Conservation (phyloP, 805 yeast species). For the Jamesozyma piceae region DNA sequence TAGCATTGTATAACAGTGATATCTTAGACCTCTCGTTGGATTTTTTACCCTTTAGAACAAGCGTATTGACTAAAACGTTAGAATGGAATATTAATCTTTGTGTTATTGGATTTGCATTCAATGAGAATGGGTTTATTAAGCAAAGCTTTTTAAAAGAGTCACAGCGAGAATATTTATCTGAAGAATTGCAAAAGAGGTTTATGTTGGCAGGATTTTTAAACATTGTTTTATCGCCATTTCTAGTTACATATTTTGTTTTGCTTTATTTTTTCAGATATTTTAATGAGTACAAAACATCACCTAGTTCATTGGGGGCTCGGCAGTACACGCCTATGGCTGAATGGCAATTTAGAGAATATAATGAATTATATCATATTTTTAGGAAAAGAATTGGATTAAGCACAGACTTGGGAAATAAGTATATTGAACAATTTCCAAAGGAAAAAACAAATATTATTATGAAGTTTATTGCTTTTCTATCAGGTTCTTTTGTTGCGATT, state of each 20-base stretch:
- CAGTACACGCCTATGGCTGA: slow-evolving; percentile 91
- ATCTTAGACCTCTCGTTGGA: slow-evolving; percentile 59
- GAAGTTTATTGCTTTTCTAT: slow-evolving; percentile 58
- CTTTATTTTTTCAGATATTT: slow-evolving; percentile 84
- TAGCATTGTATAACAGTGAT: slow-evolving; percentile 77
- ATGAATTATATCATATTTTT: slow-evolving; percentile 86
- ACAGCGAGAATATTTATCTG: slow-evolving; percentile 55
- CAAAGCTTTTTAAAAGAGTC: slow-evolving; percentile 60
- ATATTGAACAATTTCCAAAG: slow-evolving; percentile 86
- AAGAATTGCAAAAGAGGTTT: slow-evolving; percentile 69
- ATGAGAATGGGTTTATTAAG: slow-evolving; percentile 72
- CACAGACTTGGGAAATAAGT: slow-evolving; percentile 67
- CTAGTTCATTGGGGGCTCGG: slow-evolving; percentile 70
- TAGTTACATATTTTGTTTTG: slow-evolving; percentile 72
- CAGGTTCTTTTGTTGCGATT: slow-evolving; percentile 86
- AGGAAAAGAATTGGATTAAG: slow-evolving; percentile 70
- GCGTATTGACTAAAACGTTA: slow-evolving; percentile 66
- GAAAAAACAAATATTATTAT: slow-evolving; percentile 50
- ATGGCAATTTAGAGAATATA: slow-evolving; percentile 91
- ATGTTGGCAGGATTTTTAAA: slow-evolving; percentile 81
- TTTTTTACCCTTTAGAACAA: slow-evolving; percentile 36
- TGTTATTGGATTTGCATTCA: slow-evolving; percentile 77
- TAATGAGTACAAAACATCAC: slow-evolving; percentile 84
- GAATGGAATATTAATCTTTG: slow-evolving; percentile 94
- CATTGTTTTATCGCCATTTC: slow-evolving; percentile 73